These are phyloP conservation scores for Bullera alba DNA, from an alignment of 768 basidiomycete species.

Conservation along the genomic window DNA sequence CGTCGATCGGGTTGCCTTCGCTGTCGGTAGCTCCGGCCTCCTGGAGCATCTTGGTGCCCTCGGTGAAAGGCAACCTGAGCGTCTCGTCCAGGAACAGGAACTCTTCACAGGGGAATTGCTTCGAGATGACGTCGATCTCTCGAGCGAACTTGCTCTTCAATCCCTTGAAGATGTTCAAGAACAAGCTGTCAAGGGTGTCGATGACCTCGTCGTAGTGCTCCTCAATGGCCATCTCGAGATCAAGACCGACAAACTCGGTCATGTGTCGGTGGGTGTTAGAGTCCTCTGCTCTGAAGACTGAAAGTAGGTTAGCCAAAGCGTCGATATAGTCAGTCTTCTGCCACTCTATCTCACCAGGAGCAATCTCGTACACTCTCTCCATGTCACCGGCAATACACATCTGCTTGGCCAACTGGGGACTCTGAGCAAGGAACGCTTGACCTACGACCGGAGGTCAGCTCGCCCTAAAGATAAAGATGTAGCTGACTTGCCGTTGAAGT, in stretches of 20 bases:
- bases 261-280: constrained; percentile 96
- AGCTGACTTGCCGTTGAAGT: constrained; percentile 76
- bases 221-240: constrained; percentile 98
- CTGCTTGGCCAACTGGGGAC: constrained; percentile 94
- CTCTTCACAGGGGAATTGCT: constrained; percentile 90
- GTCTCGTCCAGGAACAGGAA: constrained; percentile 93
- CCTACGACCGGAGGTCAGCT: constrained; percentile 58
- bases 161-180: constrained; percentile 77
- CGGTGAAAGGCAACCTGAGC: constrained; percentile 70
- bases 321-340: not conserved
- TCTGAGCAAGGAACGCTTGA: constrained; percentile 86
- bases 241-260: constrained; percentile 96
- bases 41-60: constrained; percentile 79
- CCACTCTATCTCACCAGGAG: constrained; percentile 46
- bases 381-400: constrained; percentile 99
- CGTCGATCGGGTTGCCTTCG: constrained; percentile 51
- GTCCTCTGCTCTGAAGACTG: constrained; percentile 95
- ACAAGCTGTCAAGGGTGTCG: constrained; percentile 79
- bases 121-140: constrained; percentile 73
- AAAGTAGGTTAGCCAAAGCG: constrained; percentile 29
- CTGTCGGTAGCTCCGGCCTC: constrained; percentile 59
- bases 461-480: not conserved
- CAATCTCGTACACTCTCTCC: constrained; percentile 96
- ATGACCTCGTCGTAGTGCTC: constrained; percentile 98
- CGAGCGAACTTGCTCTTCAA: constrained; percentile 66